phyloP scores from a whole-genome alignment of 1,139 yeast species.

The Diutina catenulata region DNA sequence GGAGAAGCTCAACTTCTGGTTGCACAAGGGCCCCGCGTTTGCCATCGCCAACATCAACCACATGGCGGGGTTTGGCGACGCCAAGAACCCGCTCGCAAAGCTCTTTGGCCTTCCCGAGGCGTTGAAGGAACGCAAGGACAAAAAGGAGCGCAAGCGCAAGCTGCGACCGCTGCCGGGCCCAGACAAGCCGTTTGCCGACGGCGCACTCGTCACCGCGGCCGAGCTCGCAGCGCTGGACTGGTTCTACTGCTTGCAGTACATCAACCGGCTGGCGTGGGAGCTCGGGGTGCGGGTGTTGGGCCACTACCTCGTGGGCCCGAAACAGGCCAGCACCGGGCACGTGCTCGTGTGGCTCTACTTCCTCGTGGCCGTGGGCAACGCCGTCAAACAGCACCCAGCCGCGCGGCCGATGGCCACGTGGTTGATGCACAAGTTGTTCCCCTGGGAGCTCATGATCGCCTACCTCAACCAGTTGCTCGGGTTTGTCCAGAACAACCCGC shows the following conservation, averaged over 20 bases:
- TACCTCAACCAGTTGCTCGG: slow-evolving; percentile 45
- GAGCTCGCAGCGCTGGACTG: slow-evolving; percentile 43
- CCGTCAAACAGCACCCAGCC: slow-evolving; percentile 35
- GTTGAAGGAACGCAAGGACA: slow-evolving; percentile 56
- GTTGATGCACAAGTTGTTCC: slow-evolving; percentile 44
- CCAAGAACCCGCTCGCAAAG: slow-evolving; percentile 63
- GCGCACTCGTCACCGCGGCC: slow-evolving; percentile 21
- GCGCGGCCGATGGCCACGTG: slow-evolving; percentile 39
- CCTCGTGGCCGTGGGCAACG: slow-evolving; percentile 49
- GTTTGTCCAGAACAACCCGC: slow-evolving; percentile 18
- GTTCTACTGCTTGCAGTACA: slow-evolving; percentile 41
- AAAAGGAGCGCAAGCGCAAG: slow-evolving; percentile 54
- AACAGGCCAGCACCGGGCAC: slow-evolving; percentile 60
- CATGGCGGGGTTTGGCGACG: slow-evolving; percentile 65
- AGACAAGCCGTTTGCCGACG: background rate
- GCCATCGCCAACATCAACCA: slow-evolving; percentile 68
- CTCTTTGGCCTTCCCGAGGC: slow-evolving; percentile 61
- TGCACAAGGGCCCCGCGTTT: slow-evolving; percentile 61
- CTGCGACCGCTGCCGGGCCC: slow-evolving; percentile 7
- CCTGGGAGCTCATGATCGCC: slow-evolving; percentile 54
- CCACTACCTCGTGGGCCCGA: slow-evolving; percentile 59
- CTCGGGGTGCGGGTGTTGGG: slow-evolving; percentile 52
- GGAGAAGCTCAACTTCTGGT: slow-evolving; percentile 62
- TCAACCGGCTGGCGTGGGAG: slow-evolving; percentile 56
- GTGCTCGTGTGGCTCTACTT: slow-evolving; percentile 63